Base-by-base conservation (phyloP, 441 rosid genomes). In the Flueggea neowawraea region DNA sequence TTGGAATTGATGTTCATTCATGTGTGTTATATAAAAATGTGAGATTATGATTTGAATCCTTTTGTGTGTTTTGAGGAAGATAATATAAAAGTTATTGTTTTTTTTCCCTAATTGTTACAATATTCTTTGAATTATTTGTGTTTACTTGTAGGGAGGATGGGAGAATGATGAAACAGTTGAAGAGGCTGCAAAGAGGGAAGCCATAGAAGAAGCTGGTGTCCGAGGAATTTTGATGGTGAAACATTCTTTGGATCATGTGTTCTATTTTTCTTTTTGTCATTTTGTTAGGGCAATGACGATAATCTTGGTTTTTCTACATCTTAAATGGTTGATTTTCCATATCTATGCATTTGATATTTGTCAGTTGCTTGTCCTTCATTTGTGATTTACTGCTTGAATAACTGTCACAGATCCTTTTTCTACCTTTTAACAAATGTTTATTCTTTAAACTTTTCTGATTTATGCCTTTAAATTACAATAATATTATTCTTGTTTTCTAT, bases 131-230 rank as follows among this genome's bases (percentile, higher is more conserved):
- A 6, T 43, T 43, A 11, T 11, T 43, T 43, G 8, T 43, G 3
- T 43, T 43, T 10, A 47, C 52, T 44, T 60, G 5, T 62, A 91
- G 98, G 97, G 98, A 45, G 98, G 98, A 5, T 95, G 98, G 98
- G 99, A 95, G 82, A 85, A 89, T 66, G 95, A 91, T 74, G 99
- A 95, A 74, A 88, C 98, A 22, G 98, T 90, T n/a, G 78, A 84
- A 73, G 90, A 84, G 74, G 98, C 98, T 39, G 98, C 99, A 41
- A 78, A 64, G 17, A 80, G 98, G 70, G 98, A 95, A 82, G 98
- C 97, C 16, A 80, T 88, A 54, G 99, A 95, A 78, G 99, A 95
- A 79, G 99, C 99, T 70, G 99, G 99, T 54, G 95, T 91, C 54
- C 83, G 88, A 67, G 97, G 99, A 12, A 79, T 80, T 55, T 31